A percentile compares a stretch with the other conserved stretches of the same genome.
phyloP scores from a whole-genome alignment of 176 grass and related monocot species.

The Canna indica region DNA sequence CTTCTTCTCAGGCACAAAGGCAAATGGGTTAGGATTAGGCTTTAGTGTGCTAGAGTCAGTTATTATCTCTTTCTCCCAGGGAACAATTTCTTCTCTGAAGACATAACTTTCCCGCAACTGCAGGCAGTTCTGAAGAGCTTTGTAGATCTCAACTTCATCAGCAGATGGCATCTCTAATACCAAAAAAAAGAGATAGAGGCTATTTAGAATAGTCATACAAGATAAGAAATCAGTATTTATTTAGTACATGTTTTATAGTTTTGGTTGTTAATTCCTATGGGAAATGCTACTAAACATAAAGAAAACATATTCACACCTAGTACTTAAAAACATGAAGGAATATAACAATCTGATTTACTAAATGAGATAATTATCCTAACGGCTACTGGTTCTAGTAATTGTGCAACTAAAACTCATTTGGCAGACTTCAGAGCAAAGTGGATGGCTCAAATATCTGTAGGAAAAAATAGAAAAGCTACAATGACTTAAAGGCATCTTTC shows the following conservation, averaged over 20 bases:
- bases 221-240: no score
- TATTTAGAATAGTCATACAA: not conserved
- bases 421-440: not conserved
- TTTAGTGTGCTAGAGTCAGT: slow-evolving; percentile 90
- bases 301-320: not conserved
- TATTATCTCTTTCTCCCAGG: slow-evolving; percentile 88
- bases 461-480: not conserved
- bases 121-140: slow-evolving; percentile 80
- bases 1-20: slow-evolving; percentile 56
- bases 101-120: slow-evolving; percentile 74
- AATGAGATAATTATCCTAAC: not conserved
- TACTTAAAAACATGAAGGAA: not conserved
- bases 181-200: not conserved
- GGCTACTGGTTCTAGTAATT: not conserved
- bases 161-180: slow-evolving; percentile 57
- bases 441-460: not conserved
- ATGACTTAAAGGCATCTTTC: not conserved
- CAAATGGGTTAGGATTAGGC: slow-evolving; percentile 70
- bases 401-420: not conserved
- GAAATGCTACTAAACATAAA: no score
- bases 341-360: not conserved
- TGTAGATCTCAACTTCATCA: slow-evolving; percentile 85
- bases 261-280: no score
- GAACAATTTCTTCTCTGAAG: slow-evolving; percentile 78
- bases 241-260: no score